phyloP scores from a whole-genome alignment of 176 grass and related monocot species.

The Carex myosuroides region DNA sequence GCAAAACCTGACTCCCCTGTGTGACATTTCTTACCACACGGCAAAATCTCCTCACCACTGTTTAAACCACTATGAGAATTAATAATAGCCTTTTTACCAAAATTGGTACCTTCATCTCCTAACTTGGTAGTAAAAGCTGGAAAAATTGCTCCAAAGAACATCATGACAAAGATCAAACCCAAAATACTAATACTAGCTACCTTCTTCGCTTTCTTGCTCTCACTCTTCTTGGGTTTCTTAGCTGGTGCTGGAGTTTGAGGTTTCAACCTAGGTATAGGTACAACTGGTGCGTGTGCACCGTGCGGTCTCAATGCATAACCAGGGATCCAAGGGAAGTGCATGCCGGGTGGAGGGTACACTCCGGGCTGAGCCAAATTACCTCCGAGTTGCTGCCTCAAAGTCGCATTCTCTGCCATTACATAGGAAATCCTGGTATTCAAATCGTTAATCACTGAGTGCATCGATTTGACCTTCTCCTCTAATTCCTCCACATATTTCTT shows the following conservation, averaged over 20 bases:
- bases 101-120: constrained; percentile 24
- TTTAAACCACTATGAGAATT: constrained; percentile 28
- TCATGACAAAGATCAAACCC: constrained; percentile 51
- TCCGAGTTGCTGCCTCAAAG: constrained; percentile 58
- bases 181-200: constrained; percentile 78
- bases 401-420: constrained; percentile 59
- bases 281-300: constrained; percentile 62
- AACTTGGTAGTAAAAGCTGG: constrained; percentile 45
- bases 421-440: constrained; percentile 86
- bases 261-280: constrained; percentile 86
- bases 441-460: constrained; percentile 80
- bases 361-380: constrained; percentile 33
- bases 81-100: constrained; percentile 24
- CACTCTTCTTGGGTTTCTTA: constrained; percentile 38
- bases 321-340: constrained; percentile 89
- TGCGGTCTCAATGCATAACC: constrained; percentile 67
- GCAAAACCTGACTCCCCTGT: constrained; percentile 25
- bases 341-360: constrained; percentile 52
- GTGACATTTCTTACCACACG: constrained; percentile 11
- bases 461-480: constrained; percentile 83
- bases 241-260: constrained; percentile 37
- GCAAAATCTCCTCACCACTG: constrained; percentile 26
- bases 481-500: constrained; percentile 84
- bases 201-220: constrained; percentile 86
- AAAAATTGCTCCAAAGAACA: constrained; percentile 52